A percentile compares a stretch with the other conserved stretches of the same genome.
Evolutionary conservation across 768 basidiomycete species (phyloP).

Genomic region (Calvatia gigantea): DNA sequence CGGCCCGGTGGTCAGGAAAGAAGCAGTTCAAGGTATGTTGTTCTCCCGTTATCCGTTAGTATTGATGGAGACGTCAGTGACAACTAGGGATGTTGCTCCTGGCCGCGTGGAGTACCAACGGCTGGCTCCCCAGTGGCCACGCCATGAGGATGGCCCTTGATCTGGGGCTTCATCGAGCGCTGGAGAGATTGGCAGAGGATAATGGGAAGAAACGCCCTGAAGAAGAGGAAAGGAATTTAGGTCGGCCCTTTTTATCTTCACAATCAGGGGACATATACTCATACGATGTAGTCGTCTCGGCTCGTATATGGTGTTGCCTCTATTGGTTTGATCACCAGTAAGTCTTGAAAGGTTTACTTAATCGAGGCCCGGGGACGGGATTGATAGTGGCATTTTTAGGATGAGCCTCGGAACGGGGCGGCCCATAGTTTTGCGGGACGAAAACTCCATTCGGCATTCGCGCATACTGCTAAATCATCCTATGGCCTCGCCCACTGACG

Average conservation of each 20-base stretch:
- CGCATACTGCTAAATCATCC: constrained; percentile 78
- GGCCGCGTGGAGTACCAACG: constrained; percentile 92
- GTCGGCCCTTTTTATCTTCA: constrained; percentile 35
- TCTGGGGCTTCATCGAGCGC: constrained; percentile 86
- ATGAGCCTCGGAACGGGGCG: constrained; percentile 92
- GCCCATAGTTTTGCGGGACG: constrained; percentile 86
- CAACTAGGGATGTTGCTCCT: constrained; percentile 86
- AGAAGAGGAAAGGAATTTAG: constrained; percentile 85
- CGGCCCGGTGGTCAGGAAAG: constrained; percentile 90
- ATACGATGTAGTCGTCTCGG: constrained; percentile 68
- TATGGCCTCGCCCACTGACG: constrained; percentile 88
- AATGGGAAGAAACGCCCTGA: constrained; percentile 63
- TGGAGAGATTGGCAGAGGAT: constrained; percentile 86
- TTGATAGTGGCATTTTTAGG: constrained; percentile 31
- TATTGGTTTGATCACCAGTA: constrained; percentile 98
- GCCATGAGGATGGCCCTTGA: constrained; percentile 96
- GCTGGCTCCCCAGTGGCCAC: constrained; percentile 93
- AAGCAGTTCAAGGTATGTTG: constrained; percentile 82
- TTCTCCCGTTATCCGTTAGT: constrained; percentile 13
- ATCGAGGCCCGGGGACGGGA: neutral
- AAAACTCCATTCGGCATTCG: constrained; percentile 82
- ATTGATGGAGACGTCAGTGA: constrained; percentile 15
- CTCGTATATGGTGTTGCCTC: constrained; percentile 90
- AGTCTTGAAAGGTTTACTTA: constrained; percentile 27
- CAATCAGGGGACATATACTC: constrained; percentile 1